Conservation (phyloP, 2,329 filamentous ascomycete species). For the Penicillium sclerotigenum region DNA sequence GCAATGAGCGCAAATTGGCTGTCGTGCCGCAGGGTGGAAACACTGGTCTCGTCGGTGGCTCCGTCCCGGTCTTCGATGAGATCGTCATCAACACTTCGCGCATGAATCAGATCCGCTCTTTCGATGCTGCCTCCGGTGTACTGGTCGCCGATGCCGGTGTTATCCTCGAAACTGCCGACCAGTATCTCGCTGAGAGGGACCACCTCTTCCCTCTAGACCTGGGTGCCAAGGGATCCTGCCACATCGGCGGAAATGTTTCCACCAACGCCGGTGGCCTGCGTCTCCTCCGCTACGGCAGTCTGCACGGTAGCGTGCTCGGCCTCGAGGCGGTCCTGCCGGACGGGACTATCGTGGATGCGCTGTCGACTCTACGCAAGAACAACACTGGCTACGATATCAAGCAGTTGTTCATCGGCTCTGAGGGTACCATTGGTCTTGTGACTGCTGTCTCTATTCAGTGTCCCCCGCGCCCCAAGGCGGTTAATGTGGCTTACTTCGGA, state of each 20-base stretch:
- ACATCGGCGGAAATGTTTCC: slow-evolving; percentile 91
- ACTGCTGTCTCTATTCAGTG: slow-evolving; percentile 87
- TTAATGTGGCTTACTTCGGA: slow-evolving; percentile 94
- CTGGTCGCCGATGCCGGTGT: slow-evolving; percentile 88
- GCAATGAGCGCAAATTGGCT: slow-evolving; percentile 86
- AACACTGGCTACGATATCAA: slow-evolving; percentile 98
- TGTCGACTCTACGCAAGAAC: slow-evolving; percentile 89
- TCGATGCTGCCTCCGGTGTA: slow-evolving; percentile 88
- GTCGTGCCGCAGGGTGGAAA: slow-evolving; percentile 98
- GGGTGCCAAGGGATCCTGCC: slow-evolving; percentile 96
- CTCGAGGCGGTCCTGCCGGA: slow-evolving; percentile 92
- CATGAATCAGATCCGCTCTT: slow-evolving; percentile 87
- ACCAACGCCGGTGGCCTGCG: slow-evolving; percentile 93
- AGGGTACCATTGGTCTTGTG: slow-evolving; percentile 92
- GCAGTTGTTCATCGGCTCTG: slow-evolving; percentile 92
- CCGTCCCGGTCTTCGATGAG: slow-evolving; percentile 96
- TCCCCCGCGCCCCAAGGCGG: slow-evolving; percentile 78
- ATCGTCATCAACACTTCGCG: slow-evolving; percentile 87
- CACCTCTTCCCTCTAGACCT: slow-evolving; percentile 95
- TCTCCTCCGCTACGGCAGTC: slow-evolving; percentile 84
- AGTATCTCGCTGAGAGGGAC: slow-evolving; percentile 74
- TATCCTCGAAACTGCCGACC: slow-evolving; percentile 84
- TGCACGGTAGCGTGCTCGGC: slow-evolving; percentile 89
- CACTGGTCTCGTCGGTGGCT: slow-evolving; percentile 91
- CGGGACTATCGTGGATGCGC: slow-evolving; percentile 85